Percentiles rank a stretch among this genome's conserved stretches.
Conservation (phyloP, 495 filamentous ascomycete genomes). For the Cenococcum geophilum region DNA sequence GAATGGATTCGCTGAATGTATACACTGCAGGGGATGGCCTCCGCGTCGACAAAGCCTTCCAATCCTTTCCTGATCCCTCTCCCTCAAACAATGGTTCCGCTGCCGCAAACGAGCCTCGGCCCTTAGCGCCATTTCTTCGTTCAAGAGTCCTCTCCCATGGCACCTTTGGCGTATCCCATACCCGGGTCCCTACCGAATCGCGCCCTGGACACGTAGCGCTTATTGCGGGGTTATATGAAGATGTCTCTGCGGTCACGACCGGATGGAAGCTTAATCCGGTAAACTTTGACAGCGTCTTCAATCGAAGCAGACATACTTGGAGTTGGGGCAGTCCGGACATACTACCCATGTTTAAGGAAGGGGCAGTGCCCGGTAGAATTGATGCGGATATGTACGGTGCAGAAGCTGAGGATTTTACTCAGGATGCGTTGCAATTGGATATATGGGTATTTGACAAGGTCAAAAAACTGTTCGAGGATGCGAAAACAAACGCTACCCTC, state of each 20-base stretch:
- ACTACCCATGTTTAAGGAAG: constrained; percentile 91
- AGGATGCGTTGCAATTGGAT: constrained; percentile 74
- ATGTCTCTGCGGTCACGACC: constrained; percentile 94
- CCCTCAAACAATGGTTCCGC: constrained; percentile 51
- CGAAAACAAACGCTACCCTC: constrained; percentile 69
- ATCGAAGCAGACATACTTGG: constrained; percentile 93
- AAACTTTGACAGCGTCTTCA: constrained; percentile 98
- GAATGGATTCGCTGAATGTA: constrained; percentile 23
- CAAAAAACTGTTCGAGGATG: constrained; percentile 75
- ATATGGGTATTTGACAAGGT: constrained; percentile 95
- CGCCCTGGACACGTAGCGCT: constrained; percentile 95
- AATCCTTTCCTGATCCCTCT: constrained; percentile 86
- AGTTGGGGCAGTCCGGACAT: constrained; percentile 99
- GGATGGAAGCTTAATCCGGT: constrained; percentile 99
- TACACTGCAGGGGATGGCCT: constrained; percentile 68
- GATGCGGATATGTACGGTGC: constrained; percentile 77
- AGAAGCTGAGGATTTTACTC: constrained; percentile 84
- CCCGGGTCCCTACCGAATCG: constrained; percentile 94
- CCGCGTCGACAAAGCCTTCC: constrained; percentile 96
- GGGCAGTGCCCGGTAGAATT: constrained; percentile 79
- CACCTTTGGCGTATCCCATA: constrained; percentile 99
- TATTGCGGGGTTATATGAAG: constrained; percentile 96
- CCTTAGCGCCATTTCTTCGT: constrained; percentile 89
- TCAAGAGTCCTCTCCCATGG: constrained; percentile 80
- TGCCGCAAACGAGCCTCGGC: constrained; percentile 52